Evolutionary conservation across 306 rosid species (phyloP).

Genomic region (Prosopis cineraria): DNA sequence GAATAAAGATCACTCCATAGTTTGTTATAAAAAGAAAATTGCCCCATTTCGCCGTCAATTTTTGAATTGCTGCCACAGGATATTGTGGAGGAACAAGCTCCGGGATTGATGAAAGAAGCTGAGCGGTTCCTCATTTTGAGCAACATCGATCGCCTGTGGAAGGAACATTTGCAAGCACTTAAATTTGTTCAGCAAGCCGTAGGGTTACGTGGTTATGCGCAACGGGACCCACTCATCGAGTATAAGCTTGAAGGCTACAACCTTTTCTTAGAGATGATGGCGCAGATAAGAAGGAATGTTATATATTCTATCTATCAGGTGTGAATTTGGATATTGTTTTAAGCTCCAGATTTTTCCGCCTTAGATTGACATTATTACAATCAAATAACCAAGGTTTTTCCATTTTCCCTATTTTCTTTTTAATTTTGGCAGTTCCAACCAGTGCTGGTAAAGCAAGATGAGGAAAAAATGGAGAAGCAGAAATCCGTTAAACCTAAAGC

Average conservation of each 20-base stretch:
- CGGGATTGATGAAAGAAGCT: constrained; percentile 93
- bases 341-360: neutral
- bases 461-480: constrained; percentile 46
- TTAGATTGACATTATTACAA: neutral
- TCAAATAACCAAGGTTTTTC: neutral
- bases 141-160: constrained; percentile 94
- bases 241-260: constrained; percentile 96
- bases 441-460: constrained; percentile 75
- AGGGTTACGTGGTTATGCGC: constrained; percentile 91
- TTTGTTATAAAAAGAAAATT: neutral
- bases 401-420: neutral
- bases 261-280: constrained; percentile 99
- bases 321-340: neutral
- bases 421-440: constrained; percentile 77
- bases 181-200: constrained; percentile 98
- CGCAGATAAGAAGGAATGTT: constrained; percentile 93
- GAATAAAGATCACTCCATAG: no score
- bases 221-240: constrained; percentile 94
- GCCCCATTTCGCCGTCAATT: neutral
- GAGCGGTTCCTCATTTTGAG: constrained; percentile 89
- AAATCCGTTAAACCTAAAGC: constrained; percentile 51
- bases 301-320: constrained; percentile 95
- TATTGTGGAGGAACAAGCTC: constrained; percentile 72
- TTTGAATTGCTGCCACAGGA: constrained; percentile 46
- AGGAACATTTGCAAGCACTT: constrained; percentile 92